Evolutionary conservation across 2,329 filamentous ascomycete species (phyloP).

Genomic region (Trichophyton equinum): DNA sequence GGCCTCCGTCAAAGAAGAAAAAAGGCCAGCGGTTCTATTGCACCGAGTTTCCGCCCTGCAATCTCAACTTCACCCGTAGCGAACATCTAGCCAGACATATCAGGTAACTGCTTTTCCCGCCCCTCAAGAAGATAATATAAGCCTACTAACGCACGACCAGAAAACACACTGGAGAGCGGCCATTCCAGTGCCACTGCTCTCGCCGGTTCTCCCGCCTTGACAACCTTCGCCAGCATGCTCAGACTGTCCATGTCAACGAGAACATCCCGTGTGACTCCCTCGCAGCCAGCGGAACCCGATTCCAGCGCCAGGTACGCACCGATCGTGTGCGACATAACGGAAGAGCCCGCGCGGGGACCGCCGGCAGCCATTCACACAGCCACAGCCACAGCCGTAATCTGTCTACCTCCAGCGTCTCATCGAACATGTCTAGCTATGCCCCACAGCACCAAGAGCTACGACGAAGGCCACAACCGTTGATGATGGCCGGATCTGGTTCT

Average conservation of each 20-base stretch:
- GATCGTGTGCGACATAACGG: constrained; percentile 67
- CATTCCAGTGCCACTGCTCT: constrained; percentile 91
- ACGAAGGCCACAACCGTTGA: constrained; percentile 64
- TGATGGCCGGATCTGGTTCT: constrained; percentile 64
- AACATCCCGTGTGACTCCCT: constrained; percentile 90
- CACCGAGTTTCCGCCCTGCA: constrained; percentile 87
- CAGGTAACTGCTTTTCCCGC: constrained; percentile 44
- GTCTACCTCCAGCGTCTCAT: constrained; percentile 76
- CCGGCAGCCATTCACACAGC: constrained; percentile 57
- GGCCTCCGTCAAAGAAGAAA: constrained; percentile 78
- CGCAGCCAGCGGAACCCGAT: constrained; percentile 80
- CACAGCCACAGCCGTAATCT: constrained; percentile 73
- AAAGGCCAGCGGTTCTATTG: constrained; percentile 95
- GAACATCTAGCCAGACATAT: constrained; percentile 94
- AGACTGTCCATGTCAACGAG: constrained; percentile 95
- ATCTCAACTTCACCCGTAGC: constrained; percentile 85
- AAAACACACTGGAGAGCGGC: constrained; percentile 94
- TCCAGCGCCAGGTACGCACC: constrained; percentile 81
- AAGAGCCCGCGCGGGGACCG: constrained; percentile 64
- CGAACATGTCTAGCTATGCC: constrained; percentile 57
- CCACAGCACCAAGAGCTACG: constrained; percentile 51
- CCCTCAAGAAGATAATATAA: background rate
- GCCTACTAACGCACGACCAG: constrained; percentile 34
- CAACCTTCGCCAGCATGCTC: constrained; percentile 90
- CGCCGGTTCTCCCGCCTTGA: constrained; percentile 87